Evolutionary conservation across 192 early-diverging fungal species (phyloP).

Genomic region (Backusella circina): DNA sequence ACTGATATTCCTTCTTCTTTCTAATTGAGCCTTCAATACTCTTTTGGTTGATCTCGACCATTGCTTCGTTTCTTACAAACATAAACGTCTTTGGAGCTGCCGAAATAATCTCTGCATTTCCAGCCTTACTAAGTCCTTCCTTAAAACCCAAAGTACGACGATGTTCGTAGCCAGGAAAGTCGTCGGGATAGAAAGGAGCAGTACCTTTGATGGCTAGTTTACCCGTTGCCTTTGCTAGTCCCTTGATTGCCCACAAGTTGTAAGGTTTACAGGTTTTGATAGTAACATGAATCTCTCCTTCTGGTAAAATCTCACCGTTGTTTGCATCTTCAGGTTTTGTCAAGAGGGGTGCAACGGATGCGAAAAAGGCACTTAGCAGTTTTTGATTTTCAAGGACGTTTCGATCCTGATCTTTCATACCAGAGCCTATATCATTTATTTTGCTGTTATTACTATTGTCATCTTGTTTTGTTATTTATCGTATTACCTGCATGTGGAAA

Average conservation of each 20-base stretch:
- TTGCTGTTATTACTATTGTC: not conserved
- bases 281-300: conserved; percentile 76
- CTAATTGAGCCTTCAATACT: conserved; percentile 11
- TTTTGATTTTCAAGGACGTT: conserved; percentile 82
- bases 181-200: conserved; percentile 58
- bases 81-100: conserved; percentile 65
- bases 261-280: conserved; percentile 87
- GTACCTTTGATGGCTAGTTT: conserved; percentile 49
- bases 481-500: conserved; percentile 87
- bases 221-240: conserved; percentile 67
- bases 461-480: not conserved
- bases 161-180: conserved; percentile 88
- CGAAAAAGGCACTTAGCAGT: conserved; percentile 62
- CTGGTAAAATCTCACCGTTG: not conserved
- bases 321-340: conserved; percentile 18
- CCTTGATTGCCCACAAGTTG: conserved; percentile 80
- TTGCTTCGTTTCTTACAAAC: conserved; percentile 57
- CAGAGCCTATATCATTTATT: conserved; percentile 49
- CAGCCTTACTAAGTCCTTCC: conserved; percentile 67
- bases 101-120: conserved; percentile 76
- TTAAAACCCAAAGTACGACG: conserved; percentile 94
- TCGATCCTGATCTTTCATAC: conserved; percentile 89
- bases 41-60: conserved; percentile 40
- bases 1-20: not conserved
- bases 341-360: conserved; percentile 51